Conservation (phyloP, 2,329 filamentous ascomycete species). For the Fusarium aywerte region DNA sequence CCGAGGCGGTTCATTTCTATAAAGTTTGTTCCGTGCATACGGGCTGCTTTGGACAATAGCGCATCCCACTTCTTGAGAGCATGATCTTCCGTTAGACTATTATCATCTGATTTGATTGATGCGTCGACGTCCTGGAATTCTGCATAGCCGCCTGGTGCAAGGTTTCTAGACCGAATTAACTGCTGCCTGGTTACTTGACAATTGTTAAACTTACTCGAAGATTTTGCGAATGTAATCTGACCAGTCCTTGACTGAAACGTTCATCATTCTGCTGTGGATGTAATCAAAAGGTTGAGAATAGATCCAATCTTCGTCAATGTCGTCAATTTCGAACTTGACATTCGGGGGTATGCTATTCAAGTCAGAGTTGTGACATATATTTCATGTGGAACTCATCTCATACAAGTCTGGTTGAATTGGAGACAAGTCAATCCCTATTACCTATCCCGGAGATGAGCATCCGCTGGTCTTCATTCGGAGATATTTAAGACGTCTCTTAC, state of each 20-base stretch:
- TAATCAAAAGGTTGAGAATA: neutral
- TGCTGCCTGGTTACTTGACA: too few species aligned
- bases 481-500: neutral
- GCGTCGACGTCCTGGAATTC: constrained; percentile 24
- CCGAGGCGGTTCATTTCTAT: constrained; percentile 31
- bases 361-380: neutral
- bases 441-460: neutral
- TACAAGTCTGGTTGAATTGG: constrained; percentile 9
- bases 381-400: neutral
- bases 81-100: constrained; percentile 24
- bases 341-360: neutral
- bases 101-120: constrained; percentile 12
- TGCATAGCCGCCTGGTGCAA: neutral
- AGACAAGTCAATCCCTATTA: constrained; percentile 2
- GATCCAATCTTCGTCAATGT: constrained; percentile 4
- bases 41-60: constrained; percentile 43
- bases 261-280: constrained; percentile 5
- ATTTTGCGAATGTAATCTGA: neutral
- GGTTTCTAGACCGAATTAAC: neutral
- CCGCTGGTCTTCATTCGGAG: neutral
- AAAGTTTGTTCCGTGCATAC: constrained; percentile 43
- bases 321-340: constrained; percentile 6
- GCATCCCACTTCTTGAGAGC: constrained; percentile 37
- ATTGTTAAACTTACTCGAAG: neutral
- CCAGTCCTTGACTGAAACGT: neutral